These are phyloP conservation scores for Thermothelomyces thermophilus DNA, from an alignment of 2,329 filamentous ascomycete genomes.

Conservation along the genomic window DNA sequence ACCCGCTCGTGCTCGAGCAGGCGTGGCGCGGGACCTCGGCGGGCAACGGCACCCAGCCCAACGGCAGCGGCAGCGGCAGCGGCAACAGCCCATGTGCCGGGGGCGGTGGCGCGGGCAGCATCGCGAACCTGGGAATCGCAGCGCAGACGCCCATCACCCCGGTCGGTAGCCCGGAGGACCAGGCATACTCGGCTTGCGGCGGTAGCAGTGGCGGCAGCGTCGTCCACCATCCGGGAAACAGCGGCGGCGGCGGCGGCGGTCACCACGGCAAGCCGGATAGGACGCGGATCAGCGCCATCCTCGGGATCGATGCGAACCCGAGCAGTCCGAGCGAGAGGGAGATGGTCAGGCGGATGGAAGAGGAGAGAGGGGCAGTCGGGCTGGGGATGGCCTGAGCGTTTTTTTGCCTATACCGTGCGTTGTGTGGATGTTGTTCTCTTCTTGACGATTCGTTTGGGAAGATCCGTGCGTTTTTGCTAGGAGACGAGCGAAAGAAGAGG, in stretches of 20 bases:
- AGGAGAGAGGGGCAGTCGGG: constrained; percentile 36
- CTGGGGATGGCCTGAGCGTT: neutral
- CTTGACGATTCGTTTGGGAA: constrained; percentile 6
- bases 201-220: neutral
- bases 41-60: too few species aligned
- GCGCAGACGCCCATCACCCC: constrained; percentile 46
- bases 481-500: neutral
- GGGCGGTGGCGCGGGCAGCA: neutral
- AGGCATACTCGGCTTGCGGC: constrained; percentile 31
- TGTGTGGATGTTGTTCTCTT: constrained; percentile 11
- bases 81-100: neutral
- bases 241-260: neutral
- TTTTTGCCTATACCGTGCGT: constrained; percentile 27
- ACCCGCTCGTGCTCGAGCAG: constrained; percentile 59
- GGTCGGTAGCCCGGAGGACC: constrained; percentile 45
- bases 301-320: constrained; percentile 54
- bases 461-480: neutral
- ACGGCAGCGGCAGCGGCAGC: constrained; percentile 26
- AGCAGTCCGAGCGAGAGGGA: constrained; percentile 52
- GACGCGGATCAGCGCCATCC: constrained; percentile 57
- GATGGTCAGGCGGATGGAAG: constrained; percentile 50
- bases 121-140: constrained; percentile 22
- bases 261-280: constrained; percentile 37
- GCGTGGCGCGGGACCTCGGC: constrained; percentile 43
- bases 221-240: neutral